Base-by-base conservation (phyloP, 441 rosid genomes). In the Theobroma grandiflorum region DNA sequence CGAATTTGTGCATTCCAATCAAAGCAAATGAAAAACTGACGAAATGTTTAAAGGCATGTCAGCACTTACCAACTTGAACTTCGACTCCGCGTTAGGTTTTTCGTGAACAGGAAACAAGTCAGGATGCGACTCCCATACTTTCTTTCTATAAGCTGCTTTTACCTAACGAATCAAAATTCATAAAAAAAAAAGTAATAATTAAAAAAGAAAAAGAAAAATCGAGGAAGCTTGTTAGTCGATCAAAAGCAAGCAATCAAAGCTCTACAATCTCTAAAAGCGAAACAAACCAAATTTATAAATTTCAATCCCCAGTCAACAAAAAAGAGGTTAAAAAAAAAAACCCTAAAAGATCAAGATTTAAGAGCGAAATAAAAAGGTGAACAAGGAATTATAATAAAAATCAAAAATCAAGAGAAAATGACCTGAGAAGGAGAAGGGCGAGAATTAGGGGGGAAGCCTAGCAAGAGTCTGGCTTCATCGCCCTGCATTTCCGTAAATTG, bases 111-210 rank as follows among this genome's bases (percentile, higher is more conserved):
- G 97, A 82, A 94, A 93, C 50, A 85, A 90, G 82, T 94, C 99
- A 80, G 97, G 97, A 77, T 93, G 98, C n/a, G 90, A 92, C 66
- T 93, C 95, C 98, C 97, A 94, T 77, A 91, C 97, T 86, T 90
- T 94, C 87, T 85, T 93, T 85, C 82, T 88, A 81, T 89, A 92
- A 71, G 99, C 97, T 72, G 89, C 98, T 86, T 93, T 92, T 74
- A 94, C 89, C 98, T 93, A 79, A 55, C 43, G 7, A 68, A 42
- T 43, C 33, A 68, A 43, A 43, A 33, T 33, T 33, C 47, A 33
- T 50, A 2, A 16, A 61, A 43, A 57, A n/a, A 42, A 64, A 62
- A 7, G 8, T 65, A 47, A 38, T 62, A 0, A 31, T 31, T 20
- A 3, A 67, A 31, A n/a, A 55, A 72, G n/a, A 31, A 49, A 47